Base-by-base conservation (phyloP, 2,329 filamentous ascomycete genomes). In the Colletotrichum shisoi region DNA sequence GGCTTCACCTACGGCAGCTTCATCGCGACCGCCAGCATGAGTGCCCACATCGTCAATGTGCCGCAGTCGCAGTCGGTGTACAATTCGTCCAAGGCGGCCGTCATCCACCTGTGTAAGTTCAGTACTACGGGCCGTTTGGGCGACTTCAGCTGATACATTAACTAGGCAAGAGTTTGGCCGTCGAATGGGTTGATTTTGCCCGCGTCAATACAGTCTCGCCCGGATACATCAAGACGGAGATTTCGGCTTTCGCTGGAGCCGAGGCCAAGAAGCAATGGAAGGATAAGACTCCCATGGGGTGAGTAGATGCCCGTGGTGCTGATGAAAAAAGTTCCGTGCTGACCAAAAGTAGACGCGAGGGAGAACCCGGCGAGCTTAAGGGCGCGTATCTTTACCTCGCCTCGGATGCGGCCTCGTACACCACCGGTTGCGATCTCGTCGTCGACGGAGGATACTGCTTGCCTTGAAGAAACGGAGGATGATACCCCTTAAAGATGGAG, bases 361-460 rank as follows among this genome's bases (percentile, higher is more conserved):
- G 90, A 11, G 83, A 88, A 70, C 81, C 87, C 3, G 85, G 87
- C 68, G 92, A 96, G 81, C 83, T 96, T 72, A 94, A 94, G 81
- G 93, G 91, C 21, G 90, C 90, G 19, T 96, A 91, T 76, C 79
- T 96, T 54, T 95, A 93, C 78, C 82, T 96, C 63, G 90, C 91
- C 19, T 92, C 89, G 15, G 92, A 96, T 77, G 92, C 92, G 4
- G 87, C 89, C n/a, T 91, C 88, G 61, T 96, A 93, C 79, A 93
- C 90, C 19, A 96, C 92, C 9, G 92, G 88, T 0, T 82, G 85
- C 11, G 89, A 93, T 76, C 82, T 95, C 67, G 79, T 91, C 70
- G 85, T 94, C 54, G 92, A 95, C 76, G 91, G 91, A 67, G 91
- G 91, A 62, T 93, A 93, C 77, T 83, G 81, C 73, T 76, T 82